A percentile compares a stretch with the other conserved stretches of the same genome.
phyloP scores from a whole-genome alignment of 2,329 filamentous ascomycete genomes.

The Amesomyces nigricolor region DNA sequence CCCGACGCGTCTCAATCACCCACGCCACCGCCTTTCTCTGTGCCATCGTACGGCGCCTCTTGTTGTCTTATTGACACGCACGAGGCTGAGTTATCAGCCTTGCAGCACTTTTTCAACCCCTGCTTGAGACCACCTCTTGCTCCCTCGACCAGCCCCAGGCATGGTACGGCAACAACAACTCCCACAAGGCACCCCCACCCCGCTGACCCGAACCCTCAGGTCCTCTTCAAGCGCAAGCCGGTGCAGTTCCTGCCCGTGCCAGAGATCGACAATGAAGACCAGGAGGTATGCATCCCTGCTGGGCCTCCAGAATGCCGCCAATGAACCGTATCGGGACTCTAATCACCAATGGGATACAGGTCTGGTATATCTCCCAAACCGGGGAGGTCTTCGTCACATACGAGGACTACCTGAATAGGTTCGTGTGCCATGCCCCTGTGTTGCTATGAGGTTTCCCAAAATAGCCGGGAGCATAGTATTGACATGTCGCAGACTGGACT shows the following conservation, averaged over 20 bases:
- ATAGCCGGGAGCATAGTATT: constrained; percentile 21
- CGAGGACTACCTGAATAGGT: constrained; percentile 81
- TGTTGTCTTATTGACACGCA: constrained; percentile 5
- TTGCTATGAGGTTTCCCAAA: neutral
- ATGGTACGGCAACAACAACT: constrained; percentile 31
- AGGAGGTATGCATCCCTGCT: constrained; percentile 58
- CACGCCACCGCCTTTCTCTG: constrained; percentile 12
- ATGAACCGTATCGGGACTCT: constrained; percentile 8
- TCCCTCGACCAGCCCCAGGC: constrained; percentile 15
- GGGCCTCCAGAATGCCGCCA: constrained; percentile 3
- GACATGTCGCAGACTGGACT: constrained; percentile 66
- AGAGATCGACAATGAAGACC: constrained; percentile 70
- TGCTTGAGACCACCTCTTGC: neutral
- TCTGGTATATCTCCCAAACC: constrained; percentile 88
- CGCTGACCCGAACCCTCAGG: constrained; percentile 48
- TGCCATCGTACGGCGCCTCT: neutral
- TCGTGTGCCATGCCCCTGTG: constrained; percentile 33
- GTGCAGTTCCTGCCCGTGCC: constrained; percentile 73
- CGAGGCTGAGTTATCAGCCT: constrained; percentile 25
- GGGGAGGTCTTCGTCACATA: constrained; percentile 86
- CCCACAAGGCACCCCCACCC: constrained; percentile 15
- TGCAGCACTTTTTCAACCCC: constrained; percentile 19
- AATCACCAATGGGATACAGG: constrained; percentile 45
- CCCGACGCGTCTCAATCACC: constrained; percentile 26
- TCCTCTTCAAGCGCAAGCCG: constrained; percentile 93